These are phyloP conservation scores for Abrus precatorius DNA, from an alignment of 306 rosid species.

Conservation along the genomic window DNA sequence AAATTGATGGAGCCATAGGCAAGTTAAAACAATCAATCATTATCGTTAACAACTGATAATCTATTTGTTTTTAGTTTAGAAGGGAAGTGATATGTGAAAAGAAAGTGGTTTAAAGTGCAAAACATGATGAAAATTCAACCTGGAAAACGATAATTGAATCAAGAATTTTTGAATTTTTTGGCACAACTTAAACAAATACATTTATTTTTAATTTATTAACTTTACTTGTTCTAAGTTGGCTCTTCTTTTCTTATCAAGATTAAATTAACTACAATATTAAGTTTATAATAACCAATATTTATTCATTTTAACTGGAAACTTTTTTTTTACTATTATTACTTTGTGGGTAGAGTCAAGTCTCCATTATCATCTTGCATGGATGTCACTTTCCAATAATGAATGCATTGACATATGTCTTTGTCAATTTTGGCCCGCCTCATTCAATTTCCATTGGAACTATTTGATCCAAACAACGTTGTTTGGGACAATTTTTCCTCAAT, in stretches of 20 bases:
- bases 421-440: constrained; percentile 19
- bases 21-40: not conserved
- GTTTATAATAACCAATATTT: not conserved
- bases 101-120: not conserved
- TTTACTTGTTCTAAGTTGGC: too few species aligned
- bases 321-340: not conserved
- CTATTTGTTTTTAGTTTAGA: not conserved
- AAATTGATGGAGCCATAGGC: not conserved
- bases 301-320: not conserved
- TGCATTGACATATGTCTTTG: constrained; percentile 9
- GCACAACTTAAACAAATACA: not conserved
- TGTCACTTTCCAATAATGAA: constrained; percentile 6
- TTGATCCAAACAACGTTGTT: constrained; percentile 8
- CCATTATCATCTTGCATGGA: not conserved
- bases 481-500: not conserved
- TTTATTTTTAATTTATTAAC: too few species aligned
- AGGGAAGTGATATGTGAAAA: not conserved
- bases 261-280: not conserved
- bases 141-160: not conserved
- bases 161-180: not conserved
- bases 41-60: not conserved
- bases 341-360: not conserved
- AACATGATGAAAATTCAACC: not conserved
- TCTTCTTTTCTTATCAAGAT: too few species aligned
- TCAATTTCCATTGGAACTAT: constrained; percentile 14